Evolutionary conservation across 495 filamentous ascomycete genomes (phyloP), one percentile per base, ranked within the genome.

Genomic region (Choiromyces venosus): DNA sequence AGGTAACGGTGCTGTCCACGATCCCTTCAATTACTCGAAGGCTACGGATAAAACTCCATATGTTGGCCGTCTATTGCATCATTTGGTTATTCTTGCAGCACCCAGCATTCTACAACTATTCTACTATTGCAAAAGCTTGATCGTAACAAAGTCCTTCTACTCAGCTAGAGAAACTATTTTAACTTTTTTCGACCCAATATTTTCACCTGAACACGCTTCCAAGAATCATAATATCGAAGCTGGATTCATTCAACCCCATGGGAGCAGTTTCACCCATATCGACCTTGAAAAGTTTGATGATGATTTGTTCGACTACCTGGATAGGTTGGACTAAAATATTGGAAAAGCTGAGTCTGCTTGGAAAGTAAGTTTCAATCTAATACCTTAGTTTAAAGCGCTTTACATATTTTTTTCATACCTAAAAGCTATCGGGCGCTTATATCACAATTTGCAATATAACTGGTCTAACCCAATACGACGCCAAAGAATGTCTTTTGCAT

Each of bases 11-110:
- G 90, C 89, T 16, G 86, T 86, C 0, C 90, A 95, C 0, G 90
- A 90, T 9, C 83, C 89, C 29, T 88, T 88, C 42, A 96, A 93
- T 93, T 97, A 96, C n/a, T n/a, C n/a, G n/a, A n/a, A n/a, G n/a
- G n/a, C n/a, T n/a, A n/a, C n/a, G n/a, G n/a, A n/a, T n/a, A 88
- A 87, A 64, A 87, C 84, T 42, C 91, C 93, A 0, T 85, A 86
- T 4, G 86, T 90, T 21, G 93, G 93, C 0, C 83, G 93, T 1
- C 85, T 96, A 4, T 93, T 95, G 70, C 93, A 96, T 81, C 93
- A 96, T 79, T 85, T 94, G 6, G 93, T 91, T 0, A 92, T 96
- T 19, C 83, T 96, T 21, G 90, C 93, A 18, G 85, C 91, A 19
- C 92, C 91, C 0, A 91, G 92, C 77, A 84, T 87, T 3, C 76